These are phyloP conservation scores for Chalaropsis thielavioides DNA, from an alignment of 2,329 filamentous ascomycete genomes.

Conservation along the genomic window DNA sequence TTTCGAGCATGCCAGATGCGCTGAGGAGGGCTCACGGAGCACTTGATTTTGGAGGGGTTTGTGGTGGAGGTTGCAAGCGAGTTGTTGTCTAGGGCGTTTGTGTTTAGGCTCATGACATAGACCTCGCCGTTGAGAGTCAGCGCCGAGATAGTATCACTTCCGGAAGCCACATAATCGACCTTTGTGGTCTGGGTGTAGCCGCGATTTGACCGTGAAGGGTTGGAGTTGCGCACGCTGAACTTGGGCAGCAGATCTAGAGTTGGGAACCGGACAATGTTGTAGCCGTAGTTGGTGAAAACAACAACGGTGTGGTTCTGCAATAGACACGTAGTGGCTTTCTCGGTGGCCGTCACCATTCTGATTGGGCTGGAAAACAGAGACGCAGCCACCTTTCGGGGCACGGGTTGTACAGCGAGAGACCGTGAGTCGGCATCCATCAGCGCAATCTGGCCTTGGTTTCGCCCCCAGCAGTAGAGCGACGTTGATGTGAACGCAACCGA, in stretches of 20 bases:
- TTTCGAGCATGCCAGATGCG: conserved; percentile 84
- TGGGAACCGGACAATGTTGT: conserved; percentile 77
- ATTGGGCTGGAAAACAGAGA: conserved; percentile 65
- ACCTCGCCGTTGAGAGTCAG: conserved; percentile 73
- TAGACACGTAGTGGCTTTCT: conserved; percentile 73
- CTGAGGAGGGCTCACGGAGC: conserved; percentile 61
- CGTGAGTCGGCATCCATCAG: conserved; percentile 90
- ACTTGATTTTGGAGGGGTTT: conserved; percentile 79
- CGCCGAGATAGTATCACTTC: conserved; percentile 83
- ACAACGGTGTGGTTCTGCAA: conserved; percentile 80
- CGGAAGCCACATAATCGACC: conserved; percentile 64
- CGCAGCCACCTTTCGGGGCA: conserved; percentile 74
- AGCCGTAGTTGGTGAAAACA: conserved; percentile 91
- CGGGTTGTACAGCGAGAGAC: conserved; percentile 69
- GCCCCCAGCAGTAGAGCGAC: conserved; percentile 84
- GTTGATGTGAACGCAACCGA: conserved; percentile 74
- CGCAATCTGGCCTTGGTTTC: conserved; percentile 85
- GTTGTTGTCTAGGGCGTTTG: conserved; percentile 50
- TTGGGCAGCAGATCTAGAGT: conserved; percentile 55
- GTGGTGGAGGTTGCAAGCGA: conserved; percentile 61
- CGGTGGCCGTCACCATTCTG: conserved; percentile 69
- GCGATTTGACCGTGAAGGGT: conserved; percentile 37
- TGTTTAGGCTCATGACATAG: conserved; percentile 67
- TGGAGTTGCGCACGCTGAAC: conserved; percentile 21
- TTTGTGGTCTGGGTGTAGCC: conserved; percentile 36